Conservation (phyloP, 2,329 filamentous ascomycete genomes). For the Neofusicoccum cordaticola region DNA sequence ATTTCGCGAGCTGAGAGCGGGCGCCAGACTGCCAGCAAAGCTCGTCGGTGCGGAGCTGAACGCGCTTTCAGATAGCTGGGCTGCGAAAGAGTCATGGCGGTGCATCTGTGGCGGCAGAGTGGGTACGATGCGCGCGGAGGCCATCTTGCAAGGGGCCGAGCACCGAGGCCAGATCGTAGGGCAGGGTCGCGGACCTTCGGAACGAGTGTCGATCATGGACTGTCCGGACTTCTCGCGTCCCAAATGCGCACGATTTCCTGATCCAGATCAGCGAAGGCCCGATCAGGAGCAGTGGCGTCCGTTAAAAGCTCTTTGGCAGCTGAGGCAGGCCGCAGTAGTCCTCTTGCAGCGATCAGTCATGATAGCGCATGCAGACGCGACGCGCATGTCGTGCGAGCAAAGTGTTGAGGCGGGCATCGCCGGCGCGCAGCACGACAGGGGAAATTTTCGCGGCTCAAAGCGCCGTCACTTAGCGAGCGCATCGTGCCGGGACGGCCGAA, state of each 20-base stretch:
- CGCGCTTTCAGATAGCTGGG: not conserved
- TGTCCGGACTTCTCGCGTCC: not conserved
- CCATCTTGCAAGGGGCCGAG: not conserved
- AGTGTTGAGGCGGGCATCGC: not conserved
- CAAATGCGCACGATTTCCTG: not conserved
- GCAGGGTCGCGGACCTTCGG: not conserved
- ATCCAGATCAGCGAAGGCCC: not conserved
- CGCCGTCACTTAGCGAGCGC: not conserved
- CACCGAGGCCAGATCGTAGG: constrained; percentile 11
- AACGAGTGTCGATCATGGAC: not conserved
- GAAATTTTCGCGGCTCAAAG: not conserved
- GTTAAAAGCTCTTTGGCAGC: not conserved
- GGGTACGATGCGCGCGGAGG: not conserved
- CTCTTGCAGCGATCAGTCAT: not conserved
- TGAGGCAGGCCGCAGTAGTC: not conserved
- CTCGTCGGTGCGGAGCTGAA: not conserved
- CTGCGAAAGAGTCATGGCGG: not conserved
- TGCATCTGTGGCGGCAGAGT: not conserved
- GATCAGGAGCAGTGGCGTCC: not conserved
- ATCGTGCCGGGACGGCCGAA: not conserved
- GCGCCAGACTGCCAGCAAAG: not conserved
- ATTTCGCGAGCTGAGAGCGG: too few species aligned
- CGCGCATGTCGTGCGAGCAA: not conserved
- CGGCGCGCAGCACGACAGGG: not conserved
- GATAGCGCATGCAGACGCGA: too few species aligned